Evolutionary conservation across 129 eudicot genomes (phyloP).

Genomic region (Arctium minus): DNA sequence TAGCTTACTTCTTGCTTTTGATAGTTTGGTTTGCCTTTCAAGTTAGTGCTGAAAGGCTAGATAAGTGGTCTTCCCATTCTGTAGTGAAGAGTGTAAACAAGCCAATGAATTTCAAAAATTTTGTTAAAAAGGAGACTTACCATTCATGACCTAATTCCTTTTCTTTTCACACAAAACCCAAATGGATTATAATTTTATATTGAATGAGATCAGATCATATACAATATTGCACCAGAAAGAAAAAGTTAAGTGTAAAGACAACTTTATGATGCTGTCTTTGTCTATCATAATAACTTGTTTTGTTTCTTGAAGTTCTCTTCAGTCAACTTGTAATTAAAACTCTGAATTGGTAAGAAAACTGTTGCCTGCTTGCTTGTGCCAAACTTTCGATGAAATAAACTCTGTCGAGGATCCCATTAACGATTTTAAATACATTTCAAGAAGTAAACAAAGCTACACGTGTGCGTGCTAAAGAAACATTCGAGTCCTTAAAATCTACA

Average conservation of each 20-base stretch:
- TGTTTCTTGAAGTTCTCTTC: constrained; percentile 9
- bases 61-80: constrained; percentile 59
- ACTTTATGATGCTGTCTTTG: constrained; percentile 35
- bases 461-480: not conserved
- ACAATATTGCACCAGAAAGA: constrained; percentile 24
- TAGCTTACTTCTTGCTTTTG: constrained; percentile 25
- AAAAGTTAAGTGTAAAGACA: constrained; percentile 22
- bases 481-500: not conserved
- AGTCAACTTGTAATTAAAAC: not conserved
- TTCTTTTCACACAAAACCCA: not conserved
- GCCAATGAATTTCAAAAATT: constrained; percentile 23
- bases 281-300: constrained; percentile 16
- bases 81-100: constrained; percentile 19
- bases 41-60: constrained; percentile 32
- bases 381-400: not conserved
- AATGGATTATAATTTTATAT: constrained; percentile 9
- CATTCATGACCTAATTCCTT: constrained; percentile 47
- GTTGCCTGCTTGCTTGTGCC: not conserved
- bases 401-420: constrained; percentile 13
- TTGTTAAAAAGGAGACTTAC: constrained; percentile 22
- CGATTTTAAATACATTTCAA: not conserved
- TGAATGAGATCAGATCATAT: constrained; percentile 26
- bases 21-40: constrained; percentile 58
- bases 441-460: not conserved
- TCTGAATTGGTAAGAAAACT: constrained; percentile 6